Conservation (phyloP, 352 stramenopile genomes). For the Phytophthora fragariaefolia region DNA sequence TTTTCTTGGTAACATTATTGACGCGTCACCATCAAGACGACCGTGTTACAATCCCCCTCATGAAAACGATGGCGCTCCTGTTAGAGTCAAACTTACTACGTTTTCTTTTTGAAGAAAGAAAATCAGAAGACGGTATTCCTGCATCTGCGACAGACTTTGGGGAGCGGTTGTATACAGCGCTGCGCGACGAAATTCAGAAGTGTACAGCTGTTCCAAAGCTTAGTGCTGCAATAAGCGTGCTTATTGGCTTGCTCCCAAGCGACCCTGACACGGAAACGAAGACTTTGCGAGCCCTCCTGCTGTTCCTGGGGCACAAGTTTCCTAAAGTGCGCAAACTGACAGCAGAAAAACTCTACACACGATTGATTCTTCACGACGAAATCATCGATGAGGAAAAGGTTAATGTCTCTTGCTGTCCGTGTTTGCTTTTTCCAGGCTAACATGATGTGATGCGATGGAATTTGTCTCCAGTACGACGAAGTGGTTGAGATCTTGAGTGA, state of each 20-base stretch:
- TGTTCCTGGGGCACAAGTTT: conserved; percentile 88
- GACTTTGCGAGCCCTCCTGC: conserved; percentile 66
- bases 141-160: conserved; percentile 56
- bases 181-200: conserved; percentile 78
- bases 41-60: conserved; percentile 84
- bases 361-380: conserved; percentile 78
- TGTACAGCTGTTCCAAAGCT: conserved; percentile 72
- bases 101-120: conserved; percentile 61
- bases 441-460: conserved; percentile 4
- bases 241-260: conserved; percentile 77
- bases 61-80: conserved; percentile 88
- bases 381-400: conserved; percentile 74
- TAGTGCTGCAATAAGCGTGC: conserved; percentile 65
- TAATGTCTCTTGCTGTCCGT: background rate
- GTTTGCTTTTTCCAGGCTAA: conserved; percentile 4
- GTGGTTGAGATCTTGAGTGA: conserved; percentile 82
- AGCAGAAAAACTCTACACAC: conserved; percentile 85
- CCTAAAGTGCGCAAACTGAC: conserved; percentile 86
- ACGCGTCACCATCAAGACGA: conserved; percentile 69
- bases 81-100: conserved; percentile 65
- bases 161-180: conserved; percentile 56
- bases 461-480: conserved; percentile 57
- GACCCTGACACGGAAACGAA: conserved; percentile 60
- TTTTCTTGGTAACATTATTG: conserved; percentile 73
- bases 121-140: conserved; percentile 31